Base-by-base conservation (phyloP, 108 stramenopile genomes). In the Skeletonema marinoi region DNA sequence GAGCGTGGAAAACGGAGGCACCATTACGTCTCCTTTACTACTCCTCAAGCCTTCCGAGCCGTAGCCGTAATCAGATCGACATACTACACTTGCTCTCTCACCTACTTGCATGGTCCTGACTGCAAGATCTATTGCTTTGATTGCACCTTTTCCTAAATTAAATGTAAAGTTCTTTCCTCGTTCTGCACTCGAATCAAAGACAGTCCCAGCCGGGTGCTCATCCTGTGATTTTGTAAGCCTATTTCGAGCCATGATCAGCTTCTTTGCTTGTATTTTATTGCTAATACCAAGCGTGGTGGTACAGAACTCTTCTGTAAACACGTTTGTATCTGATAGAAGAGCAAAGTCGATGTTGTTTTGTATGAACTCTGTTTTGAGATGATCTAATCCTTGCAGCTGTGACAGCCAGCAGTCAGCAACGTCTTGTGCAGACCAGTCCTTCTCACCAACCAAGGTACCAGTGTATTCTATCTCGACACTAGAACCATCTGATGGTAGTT, bases 41-140 rank as follows among this genome's bases (percentile, higher is more conserved):
- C 67, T 77, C 11, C 90, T 70, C 36, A 77, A 84, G 2, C 90
- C 88, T 65, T 89, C 88, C 25, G 73, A 58, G 17, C 88, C 88
- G 58, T 91, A 91, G 2, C 61, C 90, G 74, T 91, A 91, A 50
- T 91, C 87, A 32, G 84, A 68, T 36, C 90, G 85, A 67, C 80
- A 80, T 11, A 76, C 17, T 17, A 91, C 30, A 19, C 60, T 38
- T 5, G 83, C 66, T 4, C 19, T 13, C 51, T 90, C 87, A 2
- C 87, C 87, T 14, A 80, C 65, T 31, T 42, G 74, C 88, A 88
- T 88, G 42, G 36, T 67, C 50, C 75, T 59, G 61, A 87, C 80
- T 32, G 66, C 75, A 29, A 87, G 56, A 39, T 87, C 78, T 60
- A 84, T 84, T 3, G 74, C 86, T 54, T 66, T 63, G 38, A 90